A percentile compares a stretch with the other conserved stretches of the same genome.
Evolutionary conservation across 2,329 filamentous ascomycete genomes (phyloP).

Genomic region (Diaporthe ampelina): DNA sequence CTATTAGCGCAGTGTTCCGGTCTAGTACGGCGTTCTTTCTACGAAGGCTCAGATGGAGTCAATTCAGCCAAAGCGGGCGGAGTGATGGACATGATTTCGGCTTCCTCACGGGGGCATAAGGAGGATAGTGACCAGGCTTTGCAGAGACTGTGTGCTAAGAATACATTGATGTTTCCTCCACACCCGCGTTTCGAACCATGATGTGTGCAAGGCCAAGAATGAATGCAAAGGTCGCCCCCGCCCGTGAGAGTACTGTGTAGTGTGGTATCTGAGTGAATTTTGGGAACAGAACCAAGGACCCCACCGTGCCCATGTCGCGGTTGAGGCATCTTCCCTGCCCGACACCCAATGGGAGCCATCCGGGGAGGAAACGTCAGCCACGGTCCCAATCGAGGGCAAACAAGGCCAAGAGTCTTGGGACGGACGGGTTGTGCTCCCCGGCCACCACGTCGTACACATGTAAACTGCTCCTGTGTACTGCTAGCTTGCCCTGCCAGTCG

Average conservation of each 20-base stretch:
- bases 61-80: constrained; percentile 2
- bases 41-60: not conserved
- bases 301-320: not conserved
- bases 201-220: not conserved
- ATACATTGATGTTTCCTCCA: constrained; percentile 19
- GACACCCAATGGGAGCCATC: not conserved
- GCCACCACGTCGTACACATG: not conserved
- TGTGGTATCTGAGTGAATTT: not conserved
- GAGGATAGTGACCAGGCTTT: not conserved
- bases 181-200: constrained; percentile 18
- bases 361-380: not conserved
- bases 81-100: not conserved
- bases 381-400: constrained; percentile 9
- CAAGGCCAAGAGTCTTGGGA: constrained; percentile 23
- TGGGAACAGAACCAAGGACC: not conserved
- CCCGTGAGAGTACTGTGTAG: not conserved
- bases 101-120: not conserved
- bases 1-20: constrained; percentile 10
- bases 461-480: not conserved
- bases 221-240: not conserved
- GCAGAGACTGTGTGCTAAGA: constrained; percentile 10
- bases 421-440: not conserved
- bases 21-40: constrained; percentile 24
- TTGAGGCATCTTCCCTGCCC: constrained; percentile 3
- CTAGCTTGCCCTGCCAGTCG: too few species aligned